Evolutionary conservation across 176 grass and related monocot species (phyloP), one percentile per base, ranked within the genome.

Genomic region (Canna indica): DNA sequence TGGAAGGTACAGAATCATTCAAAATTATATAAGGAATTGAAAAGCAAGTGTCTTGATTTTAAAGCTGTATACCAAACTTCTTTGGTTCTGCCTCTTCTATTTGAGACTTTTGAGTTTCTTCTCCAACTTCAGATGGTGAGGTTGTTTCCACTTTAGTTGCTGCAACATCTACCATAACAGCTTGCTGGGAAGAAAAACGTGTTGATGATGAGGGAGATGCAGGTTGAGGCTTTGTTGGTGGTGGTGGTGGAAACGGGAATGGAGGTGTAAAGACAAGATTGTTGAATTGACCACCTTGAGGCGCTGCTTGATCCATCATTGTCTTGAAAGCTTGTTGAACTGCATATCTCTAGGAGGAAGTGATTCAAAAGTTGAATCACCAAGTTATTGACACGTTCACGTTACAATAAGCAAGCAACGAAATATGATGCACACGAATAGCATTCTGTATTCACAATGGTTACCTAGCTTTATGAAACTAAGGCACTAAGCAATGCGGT

Each of bases 281-380:
- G 78, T 77, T 78, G 69, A 70, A 86, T 47, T 76, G 74, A 26
- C 52, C 52, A 54, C 60, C 70, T 56, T 71, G 67, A 76, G 79
- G 73, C 69, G 84, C 81, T 76, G 90, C 46, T 53, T 93, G 90
- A 70, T 78, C 77, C 95, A 99, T 99, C 95, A 99, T 94, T 60
- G 90, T 85, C 54, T 90, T 99, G 52, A 99, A 82, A 77, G 87
- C 90, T 87, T 99, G 95, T 48, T 99, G 73, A 73, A 99, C 74
- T 61, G 36, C 59, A 63, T 67, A 52, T 74, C 32, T 56, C 34
- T 53, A 15, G 33, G n/a, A 69, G 59, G 33, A 77, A 75, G 8
- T 72, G 34, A 27, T 62, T 31, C 46, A 18, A 24, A 63, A 76
- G 67, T 70, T n/a, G 11, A 16, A 68, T 67, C 30, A 75, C 27